Percentiles rank a stretch among this genome's conserved stretches.
Evolutionary conservation across 805 yeast species (phyloP).

Genomic region (Metschnikowia aberdeeniae): DNA sequence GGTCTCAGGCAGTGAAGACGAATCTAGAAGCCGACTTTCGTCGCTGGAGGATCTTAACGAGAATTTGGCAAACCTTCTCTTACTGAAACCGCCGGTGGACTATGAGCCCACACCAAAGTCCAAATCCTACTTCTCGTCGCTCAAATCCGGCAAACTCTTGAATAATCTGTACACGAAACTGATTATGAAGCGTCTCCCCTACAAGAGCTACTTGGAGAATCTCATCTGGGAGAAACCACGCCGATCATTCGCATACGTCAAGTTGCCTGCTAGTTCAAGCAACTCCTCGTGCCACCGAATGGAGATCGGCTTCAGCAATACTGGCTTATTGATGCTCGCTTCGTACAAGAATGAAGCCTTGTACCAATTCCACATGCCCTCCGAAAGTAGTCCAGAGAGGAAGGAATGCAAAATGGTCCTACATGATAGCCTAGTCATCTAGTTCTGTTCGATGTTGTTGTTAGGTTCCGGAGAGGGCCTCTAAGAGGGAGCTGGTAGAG

Average conservation of each 20-base stretch:
- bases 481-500: no score
- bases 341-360: conserved; percentile 36
- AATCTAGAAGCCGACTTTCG: conserved; percentile 19
- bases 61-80: conserved; percentile 36
- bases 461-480: not conserved
- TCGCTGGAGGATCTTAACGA: conserved; percentile 41
- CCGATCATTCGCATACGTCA: conserved; percentile 40
- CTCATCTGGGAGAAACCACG: conserved; percentile 41
- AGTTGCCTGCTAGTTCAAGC: conserved; percentile 26
- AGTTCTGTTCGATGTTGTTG: not conserved
- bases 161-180: conserved; percentile 36
- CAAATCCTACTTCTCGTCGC: conserved; percentile 17
- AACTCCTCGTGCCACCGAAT: conserved; percentile 17
- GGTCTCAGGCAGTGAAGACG: conserved; percentile 15
- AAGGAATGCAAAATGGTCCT: conserved; percentile 30
- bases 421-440: conserved; percentile 20
- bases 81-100: conserved; percentile 18
- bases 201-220: conserved; percentile 37
- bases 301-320: conserved; percentile 35
- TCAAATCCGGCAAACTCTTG: conserved; percentile 27
- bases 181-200: conserved; percentile 37
- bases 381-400: conserved; percentile 20
- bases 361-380: conserved; percentile 36
- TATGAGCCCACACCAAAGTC: conserved; percentile 11
- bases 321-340: conserved; percentile 32